Evolutionary conservation across 1,139 yeast species (phyloP).

Genomic region (Pneumocystis jirovecii): DNA sequence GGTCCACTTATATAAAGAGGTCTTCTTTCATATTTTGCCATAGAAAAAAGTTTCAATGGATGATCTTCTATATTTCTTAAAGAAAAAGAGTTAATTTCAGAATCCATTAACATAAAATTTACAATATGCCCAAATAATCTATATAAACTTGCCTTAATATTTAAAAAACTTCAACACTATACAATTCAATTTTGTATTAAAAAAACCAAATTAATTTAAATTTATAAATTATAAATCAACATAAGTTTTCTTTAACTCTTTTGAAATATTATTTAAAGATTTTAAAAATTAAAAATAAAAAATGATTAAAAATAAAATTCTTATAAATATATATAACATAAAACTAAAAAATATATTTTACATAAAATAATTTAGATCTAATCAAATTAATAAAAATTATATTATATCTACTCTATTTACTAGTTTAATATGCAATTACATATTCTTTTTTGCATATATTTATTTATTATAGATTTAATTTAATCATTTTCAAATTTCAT

Average conservation of each 20-base stretch:
- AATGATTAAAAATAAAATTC: too few species aligned
- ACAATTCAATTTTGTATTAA: not conserved
- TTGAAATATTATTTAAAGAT: too few species aligned
- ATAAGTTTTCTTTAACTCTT: not conserved
- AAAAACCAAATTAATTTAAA: not conserved
- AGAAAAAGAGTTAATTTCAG: not conserved
- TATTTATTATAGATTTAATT: too few species aligned
- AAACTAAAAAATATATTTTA: too few species aligned
- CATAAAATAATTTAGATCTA: too few species aligned
- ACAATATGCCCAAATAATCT: not conserved
- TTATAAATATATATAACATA: too few species aligned
- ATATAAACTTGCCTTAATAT: not conserved
- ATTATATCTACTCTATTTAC: too few species aligned
- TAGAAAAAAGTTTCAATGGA: slow-evolving; percentile 40
- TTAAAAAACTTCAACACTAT: not conserved
- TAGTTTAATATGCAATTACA: too few species aligned
- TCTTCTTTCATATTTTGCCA: slow-evolving; percentile 33
- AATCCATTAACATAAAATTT: not conserved
- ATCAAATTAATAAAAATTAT: too few species aligned
- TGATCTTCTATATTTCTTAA: slow-evolving; percentile 25
- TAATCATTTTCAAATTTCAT: too few species aligned
- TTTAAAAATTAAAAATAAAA: too few species aligned
- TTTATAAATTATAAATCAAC: not conserved
- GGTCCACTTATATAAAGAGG: slow-evolving; percentile 83
- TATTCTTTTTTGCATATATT: too few species aligned